Evolutionary conservation across 2,329 filamentous ascomycete genomes (phyloP), one percentile per base, ranked within the genome.

Genomic region (Colletotrichum orbiculare): DNA sequence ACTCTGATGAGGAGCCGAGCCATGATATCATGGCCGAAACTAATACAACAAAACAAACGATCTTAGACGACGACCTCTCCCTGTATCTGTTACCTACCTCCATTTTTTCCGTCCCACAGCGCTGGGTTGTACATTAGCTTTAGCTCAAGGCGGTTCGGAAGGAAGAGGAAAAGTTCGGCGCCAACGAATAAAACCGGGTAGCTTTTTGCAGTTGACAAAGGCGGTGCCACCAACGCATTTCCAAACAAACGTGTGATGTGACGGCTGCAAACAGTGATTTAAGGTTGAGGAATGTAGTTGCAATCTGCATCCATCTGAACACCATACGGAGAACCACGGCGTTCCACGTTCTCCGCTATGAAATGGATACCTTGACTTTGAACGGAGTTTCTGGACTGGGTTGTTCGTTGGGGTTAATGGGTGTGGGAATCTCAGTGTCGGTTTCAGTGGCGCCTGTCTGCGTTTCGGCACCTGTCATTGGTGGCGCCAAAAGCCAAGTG

Each of bases 101-200:
- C 59, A 65, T 73, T 73, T 72, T 74, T 72, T 73, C 73, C 70
- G 66, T 73, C 69, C 71, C 70, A 67, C 72, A 71, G 70, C 72
- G 73, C 73, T 75, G 73, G 75, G 75, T 73, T 77, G 74, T 76
- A 76, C 70, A 72, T 71, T 76, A 77, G 73, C 71, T 75, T 75
- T 68, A 70, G 72, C 71, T 68, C 68, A 71, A 72, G 66, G 70
- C 68, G 71, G 72, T 69, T 68, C 64, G 59, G 59, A 63, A 69
- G 72, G 69, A 66, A 70, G 71, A 72, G 73, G 73, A 74, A 76
- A 72, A 74, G 71, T 57, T 73, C 60, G 73, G 73, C 73, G 74
- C 73, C 73, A 74, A 64, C 73, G 68, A 72, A 72, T 72, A 70
- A 72, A 66, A 72, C 64, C 70, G 71, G 73, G 73, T 71, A 69